Conservation (phyloP, 2,329 filamentous ascomycete species). For the Verticillium isaacii region DNA sequence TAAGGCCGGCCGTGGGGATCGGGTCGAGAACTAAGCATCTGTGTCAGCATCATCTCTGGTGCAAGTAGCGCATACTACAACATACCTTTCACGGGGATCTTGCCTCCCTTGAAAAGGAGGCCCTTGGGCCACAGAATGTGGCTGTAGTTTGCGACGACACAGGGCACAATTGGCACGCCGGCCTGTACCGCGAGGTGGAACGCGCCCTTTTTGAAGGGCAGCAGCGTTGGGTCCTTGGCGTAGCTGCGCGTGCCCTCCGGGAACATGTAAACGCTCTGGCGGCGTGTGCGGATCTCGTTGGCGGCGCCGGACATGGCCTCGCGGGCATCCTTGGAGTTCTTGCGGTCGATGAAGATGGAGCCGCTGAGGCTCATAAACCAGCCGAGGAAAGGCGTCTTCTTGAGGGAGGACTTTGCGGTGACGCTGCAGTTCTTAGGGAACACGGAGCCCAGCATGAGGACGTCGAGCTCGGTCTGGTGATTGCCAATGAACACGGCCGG, state of each 20-base stretch:
- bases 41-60: not conserved
- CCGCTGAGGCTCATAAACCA: slow-evolving; percentile 92
- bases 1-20: slow-evolving; percentile 71
- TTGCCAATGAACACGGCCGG: slow-evolving; percentile 92
- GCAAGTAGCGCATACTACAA: slow-evolving; percentile 6
- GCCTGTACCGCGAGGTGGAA: slow-evolving; percentile 96
- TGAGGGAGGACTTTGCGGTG: slow-evolving; percentile 77
- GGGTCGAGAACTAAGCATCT: slow-evolving; percentile 67
- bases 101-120: slow-evolving; percentile 61
- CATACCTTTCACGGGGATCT: slow-evolving; percentile 71
- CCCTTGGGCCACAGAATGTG: slow-evolving; percentile 63
- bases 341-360: slow-evolving; percentile 91
- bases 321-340: slow-evolving; percentile 75
- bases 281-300: slow-evolving; percentile 66
- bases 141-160: slow-evolving; percentile 76
- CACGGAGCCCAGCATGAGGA: slow-evolving; percentile 81
- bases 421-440: slow-evolving; percentile 92
- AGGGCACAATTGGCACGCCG: slow-evolving; percentile 85
- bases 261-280: slow-evolving; percentile 80
- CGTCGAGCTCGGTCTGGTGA: slow-evolving; percentile 94
- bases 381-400: slow-evolving; percentile 72
- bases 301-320: slow-evolving; percentile 83
- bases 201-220: slow-evolving; percentile 98
- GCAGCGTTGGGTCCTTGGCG: slow-evolving; percentile 69
- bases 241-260: slow-evolving; percentile 93